A percentile compares a stretch with the other conserved stretches of the same genome.
Conservation (phyloP, 139 green algal genomes). For the Ostreobium quekettii region DNA sequence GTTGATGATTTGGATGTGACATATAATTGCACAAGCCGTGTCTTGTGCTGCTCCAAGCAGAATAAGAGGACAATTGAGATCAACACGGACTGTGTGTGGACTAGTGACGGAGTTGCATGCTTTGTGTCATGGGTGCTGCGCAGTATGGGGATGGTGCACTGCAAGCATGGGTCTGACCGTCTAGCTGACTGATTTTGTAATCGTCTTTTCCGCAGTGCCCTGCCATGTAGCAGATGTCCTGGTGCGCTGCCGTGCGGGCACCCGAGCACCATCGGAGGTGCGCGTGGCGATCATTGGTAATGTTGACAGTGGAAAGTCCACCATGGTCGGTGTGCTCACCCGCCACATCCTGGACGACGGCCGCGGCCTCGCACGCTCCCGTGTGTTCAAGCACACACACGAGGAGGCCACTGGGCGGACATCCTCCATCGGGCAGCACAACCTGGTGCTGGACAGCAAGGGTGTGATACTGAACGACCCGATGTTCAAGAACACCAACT, state of each 20-base stretch:
- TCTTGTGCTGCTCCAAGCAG: no score
- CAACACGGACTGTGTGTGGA: no score
- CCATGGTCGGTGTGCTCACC: slow-evolving; percentile 83
- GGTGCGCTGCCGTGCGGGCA: slow-evolving; percentile 37
- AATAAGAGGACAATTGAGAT: no score
- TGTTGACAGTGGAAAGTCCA: slow-evolving; percentile 86
- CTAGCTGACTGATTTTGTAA: no score
- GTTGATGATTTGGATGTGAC: no score
- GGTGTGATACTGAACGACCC: slow-evolving; percentile 72
- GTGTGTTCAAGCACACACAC: slow-evolving; percentile 86
- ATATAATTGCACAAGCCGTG: no score
- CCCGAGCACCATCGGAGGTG: slow-evolving; percentile 50
- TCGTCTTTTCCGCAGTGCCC: slow-evolving; percentile 19
- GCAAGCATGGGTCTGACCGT: no score
- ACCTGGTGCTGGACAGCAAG: slow-evolving; percentile 11
- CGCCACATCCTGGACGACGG: slow-evolving; percentile 79
- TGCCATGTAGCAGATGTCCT: slow-evolving; percentile 43
- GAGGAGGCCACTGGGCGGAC: slow-evolving; percentile 77
- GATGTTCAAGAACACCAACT: slow-evolving; percentile 60
- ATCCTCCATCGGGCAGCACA: slow-evolving; percentile 75
- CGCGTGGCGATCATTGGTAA: slow-evolving; percentile 83
- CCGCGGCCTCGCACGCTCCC: slow-evolving; percentile 58
- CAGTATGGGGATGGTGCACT: no score
- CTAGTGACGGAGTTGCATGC: no score
- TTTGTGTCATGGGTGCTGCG: no score